Evolutionary conservation across 164 flowering plant genomes (phyloP).

Genomic region (Magnolia kwangsiensis): DNA sequence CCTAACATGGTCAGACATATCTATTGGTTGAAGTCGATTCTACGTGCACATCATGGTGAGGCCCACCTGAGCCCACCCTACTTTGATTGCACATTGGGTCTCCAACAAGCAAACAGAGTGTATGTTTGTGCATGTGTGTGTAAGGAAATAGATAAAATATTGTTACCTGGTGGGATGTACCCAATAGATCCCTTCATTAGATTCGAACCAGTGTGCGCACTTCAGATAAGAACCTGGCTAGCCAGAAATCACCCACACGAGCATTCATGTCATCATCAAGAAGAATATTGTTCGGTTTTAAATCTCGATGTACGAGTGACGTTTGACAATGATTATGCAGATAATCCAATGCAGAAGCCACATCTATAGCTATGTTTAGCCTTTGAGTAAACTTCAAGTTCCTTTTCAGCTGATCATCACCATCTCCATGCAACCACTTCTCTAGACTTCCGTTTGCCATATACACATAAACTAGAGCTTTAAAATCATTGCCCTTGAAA

Average conservation of each 20-base stretch:
- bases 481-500: conserved; percentile 3
- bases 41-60: too few relatives aligned
- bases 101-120: too few relatives aligned
- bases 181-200: conserved; percentile 32
- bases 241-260: conserved; percentile 34
- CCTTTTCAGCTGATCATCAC: neutral
- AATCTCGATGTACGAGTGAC: conserved; percentile 29
- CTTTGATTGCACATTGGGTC: too few relatives aligned
- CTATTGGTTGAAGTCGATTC: too few relatives aligned
- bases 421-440: conserved; percentile 14
- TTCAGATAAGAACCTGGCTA: conserved; percentile 18
- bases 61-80: too few relatives aligned
- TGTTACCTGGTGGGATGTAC: neutral
- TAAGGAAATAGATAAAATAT: neutral
- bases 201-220: conserved; percentile 15
- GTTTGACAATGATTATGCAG: conserved; percentile 22
- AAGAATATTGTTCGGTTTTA: conserved; percentile 36
- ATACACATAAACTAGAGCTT: conserved; percentile 23
- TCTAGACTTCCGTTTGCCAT: conserved; percentile 31
- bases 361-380: conserved; percentile 29
- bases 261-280: conserved; percentile 31
- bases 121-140: too few relatives aligned
- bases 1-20: too few relatives aligned
- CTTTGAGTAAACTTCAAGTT: conserved; percentile 21
- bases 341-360: conserved; percentile 30